Base-by-base conservation (phyloP, 106 monocot genomes). In the Acanthochlamys bracteata region DNA sequence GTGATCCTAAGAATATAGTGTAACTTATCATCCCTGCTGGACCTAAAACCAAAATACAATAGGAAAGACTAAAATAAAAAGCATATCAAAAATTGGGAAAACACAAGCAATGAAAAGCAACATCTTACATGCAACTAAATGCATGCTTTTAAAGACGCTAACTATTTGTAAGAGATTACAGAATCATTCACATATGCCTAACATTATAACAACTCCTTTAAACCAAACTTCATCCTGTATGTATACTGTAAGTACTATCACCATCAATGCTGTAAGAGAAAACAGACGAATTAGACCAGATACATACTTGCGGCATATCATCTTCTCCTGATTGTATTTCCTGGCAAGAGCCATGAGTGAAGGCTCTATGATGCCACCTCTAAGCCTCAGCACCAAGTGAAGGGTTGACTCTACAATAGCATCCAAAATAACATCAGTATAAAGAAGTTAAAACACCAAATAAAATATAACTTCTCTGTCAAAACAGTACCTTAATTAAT, bases 321-420 rank as follows among this genome's bases (percentile, higher is more conserved):
- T 83, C 65, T 87, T 87, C 10, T 87, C 82, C 67, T 87, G 86
- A 67, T 87, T 86, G 71, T 79, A 86, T 67, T 86, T 86, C 76
- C 86, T 76, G 10, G 86, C 86, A 20, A 87, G 82, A 47, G 86
- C 86, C 83, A 83, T 79, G 15, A 87, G 79, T 4, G 86, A 87
- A 3, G 86, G 86, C 62, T 87, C 86, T 24, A 87, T 83, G 67
- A 83, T 87, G 9, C 86, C 86, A 61, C 86, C 86, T 56, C 86
- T 79, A 65, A 83, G 64, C 76, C 86, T 79, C 57, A 87, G 68
- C 56, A 87, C 86, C 24, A 87, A 66, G 53, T 87, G 86, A 42
- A 87, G 77, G 25, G 86, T 87, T 15, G 86, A 87, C 68, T 87
- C 82, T 82, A 26, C 41, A 20, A 22, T 19, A 33, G 27, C 6